These are phyloP conservation scores for Asterionellopsis glacialis DNA, from an alignment of 108 stramenopile species.

Conservation along the genomic window DNA sequence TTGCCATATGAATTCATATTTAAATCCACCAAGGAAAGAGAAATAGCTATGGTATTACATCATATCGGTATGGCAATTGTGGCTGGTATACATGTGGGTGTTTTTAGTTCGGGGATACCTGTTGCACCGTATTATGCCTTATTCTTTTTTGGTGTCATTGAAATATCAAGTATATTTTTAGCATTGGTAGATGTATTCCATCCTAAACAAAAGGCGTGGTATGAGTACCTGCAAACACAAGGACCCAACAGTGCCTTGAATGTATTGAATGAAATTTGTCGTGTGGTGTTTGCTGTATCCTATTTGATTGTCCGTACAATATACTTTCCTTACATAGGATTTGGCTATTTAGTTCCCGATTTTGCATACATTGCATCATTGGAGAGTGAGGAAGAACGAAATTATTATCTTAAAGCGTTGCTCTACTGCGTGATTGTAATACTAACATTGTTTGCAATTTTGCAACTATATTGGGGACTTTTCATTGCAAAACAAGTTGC, in stretches of 20 bases:
- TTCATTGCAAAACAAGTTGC: conserved; percentile 39
- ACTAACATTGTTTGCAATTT: conserved; percentile 27
- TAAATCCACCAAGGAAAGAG: conserved; percentile 10
- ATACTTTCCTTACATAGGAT: conserved; percentile 49
- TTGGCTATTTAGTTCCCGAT: conserved; percentile 33
- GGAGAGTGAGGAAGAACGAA: not conserved
- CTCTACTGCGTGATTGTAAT: conserved; percentile 21
- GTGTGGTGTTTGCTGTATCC: conserved; percentile 43
- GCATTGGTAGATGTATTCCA: conserved; percentile 58
- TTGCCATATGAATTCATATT: not conserved
- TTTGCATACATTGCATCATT: conserved; percentile 8
- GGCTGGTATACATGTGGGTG: conserved; percentile 34
- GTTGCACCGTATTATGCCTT: conserved; percentile 51
- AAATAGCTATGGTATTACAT: conserved; percentile 45
- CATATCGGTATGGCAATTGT: conserved; percentile 57
- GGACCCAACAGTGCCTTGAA: conserved; percentile 6
- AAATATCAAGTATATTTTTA: conserved; percentile 56
- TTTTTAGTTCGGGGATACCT: conserved; percentile 19
- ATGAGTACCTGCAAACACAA: conserved; percentile 30
- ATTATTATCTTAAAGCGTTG: conserved; percentile 25
- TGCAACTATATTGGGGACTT: conserved; percentile 53
- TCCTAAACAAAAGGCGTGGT: conserved; percentile 49
- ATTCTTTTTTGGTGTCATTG: conserved; percentile 68
- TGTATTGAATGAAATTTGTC: conserved; percentile 26
- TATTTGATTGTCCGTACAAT: conserved; percentile 48